Percentiles rank a stretch among this genome's conserved stretches.
Evolutionary conservation across 2,329 filamentous ascomycete species (phyloP).

Genomic region (Monosporascus sp.): DNA sequence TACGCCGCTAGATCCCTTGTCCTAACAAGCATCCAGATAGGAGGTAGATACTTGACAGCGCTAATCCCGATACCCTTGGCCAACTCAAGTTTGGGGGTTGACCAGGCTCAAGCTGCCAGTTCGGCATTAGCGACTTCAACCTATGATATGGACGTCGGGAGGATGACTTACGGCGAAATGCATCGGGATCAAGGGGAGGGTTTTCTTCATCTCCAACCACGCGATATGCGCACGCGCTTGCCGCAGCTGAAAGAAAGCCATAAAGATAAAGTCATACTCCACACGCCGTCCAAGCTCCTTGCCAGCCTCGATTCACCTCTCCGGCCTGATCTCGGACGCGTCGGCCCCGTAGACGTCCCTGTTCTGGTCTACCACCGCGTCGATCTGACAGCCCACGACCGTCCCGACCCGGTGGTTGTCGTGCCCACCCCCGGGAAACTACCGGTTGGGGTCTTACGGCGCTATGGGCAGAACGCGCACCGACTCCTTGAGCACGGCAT

Average conservation of each 20-base stretch:
- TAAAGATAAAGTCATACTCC: constrained; percentile 5
- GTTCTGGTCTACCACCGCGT: constrained; percentile 12
- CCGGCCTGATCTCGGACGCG: constrained; percentile 8
- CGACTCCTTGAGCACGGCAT: constrained; percentile 17
- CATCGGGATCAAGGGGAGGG: constrained; percentile 2
- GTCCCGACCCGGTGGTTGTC: constrained; percentile 7
- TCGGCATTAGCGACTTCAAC: too few relatives aligned
- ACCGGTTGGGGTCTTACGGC: constrained; percentile 10
- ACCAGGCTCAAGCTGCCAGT: too few relatives aligned
- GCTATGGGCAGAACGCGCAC: constrained; percentile 12
- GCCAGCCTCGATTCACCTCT: constrained; percentile 10
- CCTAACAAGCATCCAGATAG: not conserved
- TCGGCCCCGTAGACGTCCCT: constrained; percentile 10
- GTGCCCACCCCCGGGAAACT: constrained; percentile 1
- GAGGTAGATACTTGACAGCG: not conserved
- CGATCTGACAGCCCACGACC: not conserved
- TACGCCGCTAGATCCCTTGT: too few relatives aligned
- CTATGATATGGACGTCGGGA: too few relatives aligned
- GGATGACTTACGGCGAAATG: constrained; percentile 6
- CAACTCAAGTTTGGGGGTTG: too few relatives aligned
- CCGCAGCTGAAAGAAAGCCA: constrained; percentile 7
- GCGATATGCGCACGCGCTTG: constrained; percentile 9
- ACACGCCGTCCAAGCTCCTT: constrained; percentile 8
- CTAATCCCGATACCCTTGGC: constrained; percentile 1
- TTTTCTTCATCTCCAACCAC: constrained; percentile 11